These are phyloP conservation scores for Hymenoscyphus fraxineus DNA, from an alignment of 2,329 filamentous ascomycete genomes.

Conservation along the genomic window DNA sequence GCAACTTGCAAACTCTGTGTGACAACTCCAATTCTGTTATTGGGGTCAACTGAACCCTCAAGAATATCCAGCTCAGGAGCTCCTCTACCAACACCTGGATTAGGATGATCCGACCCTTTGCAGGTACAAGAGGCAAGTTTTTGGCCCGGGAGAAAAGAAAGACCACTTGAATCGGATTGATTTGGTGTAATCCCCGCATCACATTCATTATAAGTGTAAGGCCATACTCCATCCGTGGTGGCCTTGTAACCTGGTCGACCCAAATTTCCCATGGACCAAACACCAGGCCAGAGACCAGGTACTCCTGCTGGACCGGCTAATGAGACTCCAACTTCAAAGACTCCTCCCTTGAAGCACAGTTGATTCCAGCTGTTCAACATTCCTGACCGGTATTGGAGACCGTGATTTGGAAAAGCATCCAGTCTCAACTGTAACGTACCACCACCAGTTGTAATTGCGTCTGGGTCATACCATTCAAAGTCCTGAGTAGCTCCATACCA, in stretches of 20 bases:
- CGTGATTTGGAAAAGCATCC: conserved; percentile 44
- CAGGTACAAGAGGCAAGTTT: conserved; percentile 64
- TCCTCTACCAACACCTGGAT: conserved; percentile 58
- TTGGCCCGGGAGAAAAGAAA: conserved; percentile 66
- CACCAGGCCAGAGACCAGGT: conserved; percentile 50
- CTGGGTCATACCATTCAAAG: conserved; percentile 40
- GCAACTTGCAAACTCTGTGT: conserved; percentile 39
- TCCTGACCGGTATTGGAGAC: conserved; percentile 44
- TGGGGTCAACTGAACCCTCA: conserved; percentile 50
- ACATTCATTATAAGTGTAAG: conserved; percentile 50
- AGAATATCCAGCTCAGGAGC: conserved; percentile 70
- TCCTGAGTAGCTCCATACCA: conserved; percentile 52
- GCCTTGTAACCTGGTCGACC: conserved; percentile 49
- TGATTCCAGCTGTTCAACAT: conserved; percentile 53
- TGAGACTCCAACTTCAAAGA: conserved; percentile 49
- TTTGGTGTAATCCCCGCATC: conserved; percentile 67
- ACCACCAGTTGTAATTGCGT: conserved; percentile 47
- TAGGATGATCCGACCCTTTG: conserved; percentile 59
- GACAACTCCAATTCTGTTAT: conserved; percentile 36
- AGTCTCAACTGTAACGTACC: conserved; percentile 45
- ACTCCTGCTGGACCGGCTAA: conserved; percentile 47
- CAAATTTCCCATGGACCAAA: conserved; percentile 53
- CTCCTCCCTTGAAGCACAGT: conserved; percentile 51
- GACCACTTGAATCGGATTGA: conserved; percentile 61
- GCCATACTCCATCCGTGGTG: conserved; percentile 52